Base-by-base conservation (phyloP, 352 stramenopile genomes). In the Phytophthora fragariae region DNA sequence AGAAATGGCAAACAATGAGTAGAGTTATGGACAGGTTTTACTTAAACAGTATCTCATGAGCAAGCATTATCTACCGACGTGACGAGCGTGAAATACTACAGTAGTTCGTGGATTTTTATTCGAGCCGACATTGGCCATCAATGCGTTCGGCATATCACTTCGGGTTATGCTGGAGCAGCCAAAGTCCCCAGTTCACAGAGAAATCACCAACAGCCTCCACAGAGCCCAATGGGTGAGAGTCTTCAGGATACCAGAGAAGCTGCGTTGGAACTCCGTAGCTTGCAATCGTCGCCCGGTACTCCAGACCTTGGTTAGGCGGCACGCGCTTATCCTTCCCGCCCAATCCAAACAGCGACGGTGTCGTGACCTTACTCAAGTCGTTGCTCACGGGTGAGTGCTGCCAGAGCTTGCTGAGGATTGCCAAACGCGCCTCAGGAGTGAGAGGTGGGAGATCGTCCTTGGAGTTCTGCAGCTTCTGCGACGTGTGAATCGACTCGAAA, bases 301-400 rank as follows among this genome's bases (percentile, higher is more conserved):
- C 95, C 24, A 99, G 76, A 5, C 95, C 96, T 80, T 99, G 94
- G 1, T 77, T 97, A 7, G 88, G 88, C 24, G 93, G 93, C 53
- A 99, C 96, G 55, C 96, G 88, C 27, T 88, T 86, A 67, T 99
- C 97, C 65, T 96, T 94, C 60, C 87, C 89, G 4, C 97, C 97
- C 6, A 99, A 77, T 56, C 92, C 96, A 50, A 99, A 89, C 2
- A 99, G 80, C 55, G 95, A 89, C 10, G 97, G 96, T 29, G 95
- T 97, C 49, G 82, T 89, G 17, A 98, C 92, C 58, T 92, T 76
- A 60, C 89, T 85, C 7, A 98, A 69, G 70, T 98, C 81, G 62
- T 94, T 90, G 53, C 80, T 70, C 60, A 99, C 92, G 2, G 96
- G 91, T 10, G 86, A 96, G 59, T 93, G 88, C 21, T 97, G 81